Evolutionary conservation across 148 eudicot species (phyloP).

Genomic region (Chenopodium suecicum): DNA sequence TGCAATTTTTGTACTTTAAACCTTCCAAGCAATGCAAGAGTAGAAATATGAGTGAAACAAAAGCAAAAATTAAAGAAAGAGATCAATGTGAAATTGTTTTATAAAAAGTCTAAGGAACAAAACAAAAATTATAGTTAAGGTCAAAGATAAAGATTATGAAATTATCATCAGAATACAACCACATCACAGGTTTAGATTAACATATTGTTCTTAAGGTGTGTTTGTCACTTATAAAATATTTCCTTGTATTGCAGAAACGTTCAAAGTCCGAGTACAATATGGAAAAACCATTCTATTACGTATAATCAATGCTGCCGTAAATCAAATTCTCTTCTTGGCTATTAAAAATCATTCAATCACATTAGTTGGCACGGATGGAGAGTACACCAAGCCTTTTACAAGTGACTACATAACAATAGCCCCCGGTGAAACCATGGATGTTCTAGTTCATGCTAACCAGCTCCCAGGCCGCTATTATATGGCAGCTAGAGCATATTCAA

Average conservation of each 20-base stretch:
- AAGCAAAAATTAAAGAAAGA: not conserved
- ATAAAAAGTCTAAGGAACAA: too few relatives aligned
- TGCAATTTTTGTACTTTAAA: not conserved
- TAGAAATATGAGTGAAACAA: not conserved
- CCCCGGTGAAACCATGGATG: conserved; percentile 43
- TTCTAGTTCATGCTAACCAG: conserved; percentile 28
- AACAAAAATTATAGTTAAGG: not conserved
- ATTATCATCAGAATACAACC: not conserved
- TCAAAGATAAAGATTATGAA: not conserved
- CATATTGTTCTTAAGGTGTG: not conserved
- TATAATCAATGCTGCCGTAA: conserved; percentile 35
- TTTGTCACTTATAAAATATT: not conserved
- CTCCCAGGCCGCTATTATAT: conserved; percentile 30
- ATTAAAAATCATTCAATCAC: conserved; percentile 33
- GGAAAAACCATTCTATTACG: conserved; percentile 35
- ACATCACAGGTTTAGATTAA: not conserved
- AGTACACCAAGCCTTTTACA: conserved; percentile 33
- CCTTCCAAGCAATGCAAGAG: not conserved
- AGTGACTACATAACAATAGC: conserved; percentile 20
- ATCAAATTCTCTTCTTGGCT: conserved; percentile 24
- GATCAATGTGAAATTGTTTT: too few relatives aligned
- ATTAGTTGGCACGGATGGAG: conserved; percentile 31
- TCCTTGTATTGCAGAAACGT: conserved; percentile 29
- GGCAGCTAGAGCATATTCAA: conserved; percentile 36
- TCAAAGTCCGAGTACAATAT: conserved; percentile 22